Base-by-base conservation (phyloP, 1,284 basidiomycete genomes). In the Xerocomus amazonicus region DNA sequence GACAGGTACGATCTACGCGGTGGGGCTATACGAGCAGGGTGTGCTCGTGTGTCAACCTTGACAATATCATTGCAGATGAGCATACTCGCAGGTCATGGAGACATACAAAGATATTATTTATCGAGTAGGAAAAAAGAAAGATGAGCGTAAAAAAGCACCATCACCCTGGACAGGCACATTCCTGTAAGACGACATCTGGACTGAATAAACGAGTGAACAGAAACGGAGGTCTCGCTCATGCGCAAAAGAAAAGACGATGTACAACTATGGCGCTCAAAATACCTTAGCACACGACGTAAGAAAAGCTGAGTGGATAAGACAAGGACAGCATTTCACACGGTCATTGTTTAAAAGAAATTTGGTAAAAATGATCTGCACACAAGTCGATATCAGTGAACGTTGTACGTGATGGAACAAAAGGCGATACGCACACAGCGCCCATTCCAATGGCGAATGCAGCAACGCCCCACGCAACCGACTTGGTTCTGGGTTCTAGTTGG, bases 391-490 rank as follows among this genome's bases (percentile, higher is more conserved):
- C 44, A 57, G 40, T 43, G 23, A 3, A 35, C 34, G 10, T 6
- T 12, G 19, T 23, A 19, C 23, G 13, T 3, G 3, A 39, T n/a
- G 12, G 13, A 12, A 7, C 7, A 23, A 14, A 36, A 14, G n/a
- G 19, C 23, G 3, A 38, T 9, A 63, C 84, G 70, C 63, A 88
- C 87, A 84, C 74, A 55, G 84, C 85, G 52, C 83, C 75, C 65
- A 84, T 70, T 27, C 85, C 87, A 45, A 87, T 74, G 33, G 84
- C 84, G 63, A 90, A 90, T 27, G 82, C 83, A 37, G 84, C 76
- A 9, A 83, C 71, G 34, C 88, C 88, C 87, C 87, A 90, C 1
- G 81, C 84, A 52, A 81, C 71, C 14, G 82, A 81, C 64, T 83
- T 87, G 59, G 79, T 77, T 64, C 78, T 74, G 3, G 88, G 82